Evolutionary conservation across 148 eudicot species (phyloP).

Genomic region (Arbutus unedo): DNA sequence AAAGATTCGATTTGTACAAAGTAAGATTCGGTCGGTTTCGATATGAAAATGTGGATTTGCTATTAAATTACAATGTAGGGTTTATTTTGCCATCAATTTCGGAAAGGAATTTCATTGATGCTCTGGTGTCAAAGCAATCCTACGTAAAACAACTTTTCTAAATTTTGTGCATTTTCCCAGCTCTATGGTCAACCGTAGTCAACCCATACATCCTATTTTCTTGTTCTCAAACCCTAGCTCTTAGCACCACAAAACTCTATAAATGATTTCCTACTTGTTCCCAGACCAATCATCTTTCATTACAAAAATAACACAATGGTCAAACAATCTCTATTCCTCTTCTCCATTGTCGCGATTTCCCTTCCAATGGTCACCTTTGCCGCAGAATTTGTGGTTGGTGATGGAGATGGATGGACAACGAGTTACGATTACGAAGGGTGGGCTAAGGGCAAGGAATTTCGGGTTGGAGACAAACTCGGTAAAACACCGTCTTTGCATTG

Average conservation of each 20-base stretch:
- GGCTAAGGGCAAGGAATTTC: background rate
- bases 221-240: background rate
- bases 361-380: background rate
- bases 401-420: background rate
- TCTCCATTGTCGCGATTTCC: background rate
- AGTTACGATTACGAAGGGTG: background rate
- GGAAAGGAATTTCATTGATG: no score
- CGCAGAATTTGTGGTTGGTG: background rate
- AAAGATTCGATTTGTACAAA: no score
- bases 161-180: background rate
- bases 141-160: background rate
- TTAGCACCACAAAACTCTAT: background rate
- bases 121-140: no score
- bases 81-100: no score
- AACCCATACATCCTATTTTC: background rate
- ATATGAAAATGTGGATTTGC: no score
- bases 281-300: background rate
- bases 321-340: background rate
- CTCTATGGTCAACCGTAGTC: background rate
- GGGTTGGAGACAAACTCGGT: background rate
- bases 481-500: background rate
- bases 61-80: no score
- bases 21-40: no score
- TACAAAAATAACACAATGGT: background rate
- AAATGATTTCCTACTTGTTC: background rate